Conservation (phyloP, 2,329 filamentous ascomycete genomes). For the Fusarium equiseti region DNA sequence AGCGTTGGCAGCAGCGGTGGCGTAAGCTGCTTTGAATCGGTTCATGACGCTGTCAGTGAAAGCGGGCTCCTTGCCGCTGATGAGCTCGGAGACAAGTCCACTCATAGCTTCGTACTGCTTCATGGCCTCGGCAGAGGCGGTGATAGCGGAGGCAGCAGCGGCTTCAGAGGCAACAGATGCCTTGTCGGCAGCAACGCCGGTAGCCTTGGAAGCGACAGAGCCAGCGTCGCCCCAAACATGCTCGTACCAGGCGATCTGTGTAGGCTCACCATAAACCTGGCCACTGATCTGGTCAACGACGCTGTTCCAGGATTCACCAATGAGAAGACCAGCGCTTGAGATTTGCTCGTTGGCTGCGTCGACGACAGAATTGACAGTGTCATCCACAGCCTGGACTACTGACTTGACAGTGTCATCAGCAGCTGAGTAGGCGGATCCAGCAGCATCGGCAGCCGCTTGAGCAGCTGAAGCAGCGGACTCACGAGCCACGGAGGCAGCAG, state of each 20-base stretch:
- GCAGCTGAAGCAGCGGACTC: slow-evolving; percentile 61
- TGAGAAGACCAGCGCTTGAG: slow-evolving; percentile 53
- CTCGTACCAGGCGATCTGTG: slow-evolving; percentile 68
- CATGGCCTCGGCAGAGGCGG: slow-evolving; percentile 70
- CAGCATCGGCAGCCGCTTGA: slow-evolving; percentile 62
- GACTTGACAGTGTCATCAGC: slow-evolving; percentile 60
- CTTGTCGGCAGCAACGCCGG: slow-evolving; percentile 55
- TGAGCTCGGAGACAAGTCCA: slow-evolving; percentile 79
- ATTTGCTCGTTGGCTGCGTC: slow-evolving; percentile 60
- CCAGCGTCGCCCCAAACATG: slow-evolving; percentile 61
- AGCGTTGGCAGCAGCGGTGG: slow-evolving; percentile 70
- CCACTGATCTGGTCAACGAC: slow-evolving; percentile 72
- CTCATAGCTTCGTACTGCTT: slow-evolving; percentile 78
- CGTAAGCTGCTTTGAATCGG: slow-evolving; percentile 78
- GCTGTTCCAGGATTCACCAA: slow-evolving; percentile 57
- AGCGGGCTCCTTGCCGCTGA: slow-evolving; percentile 81
- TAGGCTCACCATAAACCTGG: slow-evolving; percentile 77
- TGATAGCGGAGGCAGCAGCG: slow-evolving; percentile 68
- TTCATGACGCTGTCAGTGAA: slow-evolving; percentile 85
- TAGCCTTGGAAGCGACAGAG: slow-evolving; percentile 71
- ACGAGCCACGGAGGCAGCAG: slow-evolving; percentile 63
- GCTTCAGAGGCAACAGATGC: slow-evolving; percentile 54
- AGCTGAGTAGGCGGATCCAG: slow-evolving; percentile 60
- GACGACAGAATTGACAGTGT: slow-evolving; percentile 55
- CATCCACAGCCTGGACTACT: slow-evolving; percentile 54